Conservation (phyloP, 495 filamentous ascomycete species). For the Staphylotrichum tortipilum region DNA sequence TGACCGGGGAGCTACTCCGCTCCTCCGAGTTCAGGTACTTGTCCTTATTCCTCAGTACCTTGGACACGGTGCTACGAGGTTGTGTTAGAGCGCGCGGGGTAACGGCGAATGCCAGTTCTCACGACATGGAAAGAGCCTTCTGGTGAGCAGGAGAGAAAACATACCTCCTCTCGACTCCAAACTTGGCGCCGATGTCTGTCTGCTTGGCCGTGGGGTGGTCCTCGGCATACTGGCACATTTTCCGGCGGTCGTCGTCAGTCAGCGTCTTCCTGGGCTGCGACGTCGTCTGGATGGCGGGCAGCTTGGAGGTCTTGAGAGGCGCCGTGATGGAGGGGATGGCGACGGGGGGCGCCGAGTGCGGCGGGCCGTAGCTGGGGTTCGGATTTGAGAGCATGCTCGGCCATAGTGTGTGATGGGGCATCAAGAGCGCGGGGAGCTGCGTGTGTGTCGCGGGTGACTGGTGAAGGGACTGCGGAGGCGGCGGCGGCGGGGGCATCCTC, state of each 20-base stretch:
- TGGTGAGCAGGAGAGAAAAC: too few relatives aligned
- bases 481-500: conserved; percentile 38
- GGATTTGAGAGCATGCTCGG: conserved; percentile 62
- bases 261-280: conserved; percentile 78
- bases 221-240: conserved; percentile 94
- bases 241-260: conserved; percentile 82
- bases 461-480: conserved; percentile 29
- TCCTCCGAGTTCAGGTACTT: conserved; percentile 91
- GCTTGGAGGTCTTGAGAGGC: conserved; percentile 39
- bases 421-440: conserved; percentile 51
- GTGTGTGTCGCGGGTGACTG: conserved; percentile 31
- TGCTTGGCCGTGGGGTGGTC: conserved; percentile 94
- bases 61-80: conserved; percentile 80
- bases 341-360: conserved; percentile 45
- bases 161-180: conserved; percentile 98
- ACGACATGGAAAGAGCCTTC: too few relatives aligned
- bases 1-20: conserved; percentile 78
- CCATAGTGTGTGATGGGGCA: conserved; percentile 59
- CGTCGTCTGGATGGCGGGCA: conserved; percentile 39
- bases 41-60: conserved; percentile 91
- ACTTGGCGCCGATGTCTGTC: conserved; percentile 93
- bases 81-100: conserved; percentile 19
- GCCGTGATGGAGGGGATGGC: conserved; percentile 48
- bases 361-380: conserved; percentile 26
- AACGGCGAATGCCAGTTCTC: too few relatives aligned